Conservation (phyloP, 208 protist genomes). For the Leishmania tropica region DNA sequence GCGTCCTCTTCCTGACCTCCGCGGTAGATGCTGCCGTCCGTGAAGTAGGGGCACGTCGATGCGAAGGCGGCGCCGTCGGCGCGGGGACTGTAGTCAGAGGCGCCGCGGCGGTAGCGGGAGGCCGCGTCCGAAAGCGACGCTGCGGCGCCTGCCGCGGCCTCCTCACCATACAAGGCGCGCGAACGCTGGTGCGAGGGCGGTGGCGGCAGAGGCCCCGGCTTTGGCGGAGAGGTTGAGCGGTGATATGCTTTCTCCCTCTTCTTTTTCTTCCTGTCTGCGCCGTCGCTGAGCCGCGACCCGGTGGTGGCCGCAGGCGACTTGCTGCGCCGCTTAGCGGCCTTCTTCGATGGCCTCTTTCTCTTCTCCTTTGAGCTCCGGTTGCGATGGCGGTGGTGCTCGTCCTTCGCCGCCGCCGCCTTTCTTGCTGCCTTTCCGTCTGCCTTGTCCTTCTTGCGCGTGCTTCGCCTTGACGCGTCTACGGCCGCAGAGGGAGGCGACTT, state of each 20-base stretch:
- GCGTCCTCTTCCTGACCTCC: neutral
- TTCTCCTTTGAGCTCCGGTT: slow-evolving; percentile 1
- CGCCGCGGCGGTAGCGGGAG: neutral
- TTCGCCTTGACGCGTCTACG: neutral
- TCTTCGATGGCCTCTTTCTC: neutral
- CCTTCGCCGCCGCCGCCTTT: neutral
- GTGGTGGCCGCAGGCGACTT: neutral
- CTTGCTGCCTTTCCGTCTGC: neutral
- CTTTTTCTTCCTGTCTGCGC: slow-evolving; percentile 7
- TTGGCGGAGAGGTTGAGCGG: slow-evolving; percentile 1
- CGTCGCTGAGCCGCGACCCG: neutral
- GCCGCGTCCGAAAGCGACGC: neutral
- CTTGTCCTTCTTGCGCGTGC: neutral
- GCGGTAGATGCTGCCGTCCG: slow-evolving; percentile 1
- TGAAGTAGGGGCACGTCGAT: neutral
- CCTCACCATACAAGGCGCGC: neutral
- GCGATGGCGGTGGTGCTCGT: slow-evolving; percentile 3
- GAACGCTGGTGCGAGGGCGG: neutral
- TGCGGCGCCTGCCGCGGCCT: neutral
- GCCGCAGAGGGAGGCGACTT: neutral
- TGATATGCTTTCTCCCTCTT: slow-evolving; percentile 15
- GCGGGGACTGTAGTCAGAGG: neutral
- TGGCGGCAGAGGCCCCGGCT: slow-evolving; percentile 7
- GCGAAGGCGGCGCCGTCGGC: neutral
- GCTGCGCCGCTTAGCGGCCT: neutral